Percentiles rank a stretch among this genome's conserved stretches.
These are phyloP conservation scores for Kodamaea alishanica DNA, from an alignment of 1,139 yeast genomes.

Conservation along the genomic window DNA sequence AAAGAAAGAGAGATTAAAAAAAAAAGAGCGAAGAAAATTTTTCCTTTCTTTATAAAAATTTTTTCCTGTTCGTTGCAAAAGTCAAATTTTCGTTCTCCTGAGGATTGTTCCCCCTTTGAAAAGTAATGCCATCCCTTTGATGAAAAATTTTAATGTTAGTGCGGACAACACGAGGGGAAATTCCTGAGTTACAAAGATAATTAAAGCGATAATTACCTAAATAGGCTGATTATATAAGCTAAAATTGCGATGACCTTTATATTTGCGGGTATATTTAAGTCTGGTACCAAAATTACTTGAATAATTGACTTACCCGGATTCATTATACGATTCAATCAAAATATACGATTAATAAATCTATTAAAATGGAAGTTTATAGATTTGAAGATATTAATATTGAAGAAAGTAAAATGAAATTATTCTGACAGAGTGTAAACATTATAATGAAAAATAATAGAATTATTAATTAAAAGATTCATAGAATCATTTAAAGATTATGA, in stretches of 20 bases:
- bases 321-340: neutral
- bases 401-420: too few relatives aligned
- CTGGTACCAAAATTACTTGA: conserved; percentile 18
- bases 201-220: neutral
- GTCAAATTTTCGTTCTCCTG: too few relatives aligned
- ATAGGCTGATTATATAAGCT: neutral
- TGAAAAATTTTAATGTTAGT: neutral
- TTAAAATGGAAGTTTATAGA: too few relatives aligned
- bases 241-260: neutral
- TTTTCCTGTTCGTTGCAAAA: conserved; percentile 1
- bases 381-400: too few relatives aligned
- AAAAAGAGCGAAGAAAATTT: conserved; percentile 18
- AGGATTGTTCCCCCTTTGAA: too few relatives aligned
- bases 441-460: too few relatives aligned
- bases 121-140: neutral
- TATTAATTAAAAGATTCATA: too few relatives aligned
- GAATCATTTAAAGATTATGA: too few relatives aligned
- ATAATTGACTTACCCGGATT: conserved; percentile 13
- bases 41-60: conserved; percentile 12
- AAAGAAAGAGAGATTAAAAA: conserved; percentile 13
- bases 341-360: neutral
- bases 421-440: too few relatives aligned
- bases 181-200: neutral
- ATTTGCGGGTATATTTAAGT: conserved; percentile 14
- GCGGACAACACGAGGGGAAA: conserved; percentile 5